phyloP scores from a whole-genome alignment of 108 stramenopile species.

The Cylindrotheca fusiformis region DNA sequence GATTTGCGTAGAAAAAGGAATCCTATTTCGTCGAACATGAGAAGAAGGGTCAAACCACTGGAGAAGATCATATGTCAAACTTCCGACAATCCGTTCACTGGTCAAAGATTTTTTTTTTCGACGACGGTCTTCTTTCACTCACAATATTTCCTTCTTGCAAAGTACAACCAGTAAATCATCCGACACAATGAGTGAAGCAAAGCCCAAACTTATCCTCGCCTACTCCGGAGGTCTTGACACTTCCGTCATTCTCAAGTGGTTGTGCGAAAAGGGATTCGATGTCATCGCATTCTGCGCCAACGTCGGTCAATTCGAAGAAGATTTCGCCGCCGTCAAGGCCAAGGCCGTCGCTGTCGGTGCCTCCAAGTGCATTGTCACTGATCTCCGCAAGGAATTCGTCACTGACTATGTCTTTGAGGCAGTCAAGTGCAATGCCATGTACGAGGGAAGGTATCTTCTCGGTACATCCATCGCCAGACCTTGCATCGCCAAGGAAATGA shows the following conservation, averaged over 20 bases:
- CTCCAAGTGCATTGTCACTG: constrained; percentile 86
- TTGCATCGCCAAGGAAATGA: constrained; percentile 98
- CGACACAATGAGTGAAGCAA: constrained; percentile 43
- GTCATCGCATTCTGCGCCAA: constrained; percentile 97
- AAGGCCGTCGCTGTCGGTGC: constrained; percentile 88
- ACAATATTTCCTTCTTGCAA: neutral
- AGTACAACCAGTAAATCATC: neutral
- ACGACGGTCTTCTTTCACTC: neutral
- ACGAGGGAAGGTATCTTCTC: constrained; percentile 91
- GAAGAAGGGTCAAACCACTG: too few species aligned
- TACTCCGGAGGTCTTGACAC: constrained; percentile 99
- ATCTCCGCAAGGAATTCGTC: constrained; percentile 95
- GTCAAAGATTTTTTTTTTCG: too few species aligned
- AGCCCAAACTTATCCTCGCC: constrained; percentile 92
- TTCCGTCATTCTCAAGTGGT: constrained; percentile 97
- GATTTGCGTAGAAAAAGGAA: too few species aligned
- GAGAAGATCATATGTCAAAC: too few species aligned
- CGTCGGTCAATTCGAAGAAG: constrained; percentile 90
- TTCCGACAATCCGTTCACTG: too few species aligned
- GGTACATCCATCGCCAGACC: constrained; percentile 98
- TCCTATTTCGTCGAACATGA: too few species aligned
- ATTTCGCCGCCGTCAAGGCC: constrained; percentile 83
- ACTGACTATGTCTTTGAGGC: constrained; percentile 94
- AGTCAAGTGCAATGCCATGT: constrained; percentile 94
- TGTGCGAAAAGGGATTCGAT: constrained; percentile 97